A percentile compares a stretch with the other conserved stretches of the same genome.
These are phyloP conservation scores for Talaromyces sp. DNA, from an alignment of 2,329 filamentous ascomycete species.

Conservation along the genomic window DNA sequence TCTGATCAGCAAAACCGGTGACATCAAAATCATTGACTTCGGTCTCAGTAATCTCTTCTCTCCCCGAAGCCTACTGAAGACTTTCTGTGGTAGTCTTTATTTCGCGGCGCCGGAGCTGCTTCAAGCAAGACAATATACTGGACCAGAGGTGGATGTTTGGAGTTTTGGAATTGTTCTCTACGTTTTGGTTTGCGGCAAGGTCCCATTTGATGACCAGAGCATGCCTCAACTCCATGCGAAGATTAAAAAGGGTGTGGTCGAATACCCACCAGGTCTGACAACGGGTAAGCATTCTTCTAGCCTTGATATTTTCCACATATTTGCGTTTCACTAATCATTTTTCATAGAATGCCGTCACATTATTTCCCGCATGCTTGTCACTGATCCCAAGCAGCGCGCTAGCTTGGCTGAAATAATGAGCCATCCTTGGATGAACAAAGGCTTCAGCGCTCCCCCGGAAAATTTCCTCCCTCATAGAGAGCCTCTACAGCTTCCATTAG, in stretches of 20 bases:
- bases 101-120: conserved; percentile 95
- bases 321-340: conserved; percentile 38
- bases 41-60: conserved; percentile 95
- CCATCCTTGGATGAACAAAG: conserved; percentile 95
- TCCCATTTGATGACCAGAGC: conserved; percentile 98
- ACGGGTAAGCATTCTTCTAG: conserved; percentile 63
- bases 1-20: conserved; percentile 96
- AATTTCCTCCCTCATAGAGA: conserved; percentile 85
- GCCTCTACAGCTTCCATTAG: conserved; percentile 80
- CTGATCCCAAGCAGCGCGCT: conserved; percentile 83
- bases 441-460: conserved; percentile 81
- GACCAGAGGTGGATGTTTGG: conserved; percentile 97
- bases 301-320: neutral
- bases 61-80: conserved; percentile 82
- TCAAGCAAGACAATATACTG: conserved; percentile 91
- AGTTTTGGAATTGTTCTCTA: conserved; percentile 98
- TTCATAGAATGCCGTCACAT: conserved; percentile 83
- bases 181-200: conserved; percentile 94
- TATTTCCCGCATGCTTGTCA: conserved; percentile 93
- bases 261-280: conserved; percentile 92
- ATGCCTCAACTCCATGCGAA: conserved; percentile 98
- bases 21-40: conserved; percentile 99
- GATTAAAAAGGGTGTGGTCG: conserved; percentile 95
- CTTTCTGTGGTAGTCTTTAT: conserved; percentile 96
- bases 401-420: conserved; percentile 89